These are phyloP conservation scores for Neofusicoccum laricinum DNA, from an alignment of 2,329 filamentous ascomycete species.

Conservation along the genomic window DNA sequence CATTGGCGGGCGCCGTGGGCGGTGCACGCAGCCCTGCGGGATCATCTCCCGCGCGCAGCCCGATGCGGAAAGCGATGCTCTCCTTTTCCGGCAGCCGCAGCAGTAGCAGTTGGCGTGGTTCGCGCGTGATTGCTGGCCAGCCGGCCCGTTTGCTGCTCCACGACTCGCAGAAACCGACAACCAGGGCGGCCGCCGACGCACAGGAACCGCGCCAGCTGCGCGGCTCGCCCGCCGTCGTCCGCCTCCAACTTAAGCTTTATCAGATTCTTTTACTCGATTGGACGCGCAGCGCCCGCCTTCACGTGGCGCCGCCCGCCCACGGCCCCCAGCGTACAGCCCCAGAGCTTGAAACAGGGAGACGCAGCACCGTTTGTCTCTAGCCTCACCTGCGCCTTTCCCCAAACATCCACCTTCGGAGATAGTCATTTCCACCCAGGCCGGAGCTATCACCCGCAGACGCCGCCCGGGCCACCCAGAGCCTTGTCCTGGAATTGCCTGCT, in stretches of 20 bases:
- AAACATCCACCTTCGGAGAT: conserved; percentile 1
- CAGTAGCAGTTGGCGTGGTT: background rate
- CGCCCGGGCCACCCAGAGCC: background rate
- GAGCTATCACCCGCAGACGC: background rate
- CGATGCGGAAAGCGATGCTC: background rate
- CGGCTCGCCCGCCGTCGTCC: background rate
- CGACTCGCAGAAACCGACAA: conserved; percentile 13
- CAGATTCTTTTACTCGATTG: conserved; percentile 10
- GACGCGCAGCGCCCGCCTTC: background rate
- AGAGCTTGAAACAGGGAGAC: conserved; percentile 2
- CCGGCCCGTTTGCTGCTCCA: conserved; percentile 7
- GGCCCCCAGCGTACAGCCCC: background rate
- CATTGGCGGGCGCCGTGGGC: background rate
- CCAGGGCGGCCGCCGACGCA: background rate
- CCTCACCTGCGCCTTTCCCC: background rate
- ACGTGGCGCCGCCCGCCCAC: conserved; percentile 3
- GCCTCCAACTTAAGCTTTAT: conserved; percentile 10
- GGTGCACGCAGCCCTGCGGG: background rate
- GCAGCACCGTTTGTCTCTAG: background rate
- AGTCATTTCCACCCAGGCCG: conserved; percentile 1
- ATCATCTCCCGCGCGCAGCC: conserved; percentile 5
- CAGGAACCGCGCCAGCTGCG: conserved; percentile 6
- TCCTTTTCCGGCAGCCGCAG: conserved; percentile 8
- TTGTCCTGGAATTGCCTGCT: background rate
- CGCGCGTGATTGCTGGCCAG: conserved; percentile 6